phyloP scores from a whole-genome alignment of 164 flowering plant genomes.

The Cinnamomum chago region DNA sequence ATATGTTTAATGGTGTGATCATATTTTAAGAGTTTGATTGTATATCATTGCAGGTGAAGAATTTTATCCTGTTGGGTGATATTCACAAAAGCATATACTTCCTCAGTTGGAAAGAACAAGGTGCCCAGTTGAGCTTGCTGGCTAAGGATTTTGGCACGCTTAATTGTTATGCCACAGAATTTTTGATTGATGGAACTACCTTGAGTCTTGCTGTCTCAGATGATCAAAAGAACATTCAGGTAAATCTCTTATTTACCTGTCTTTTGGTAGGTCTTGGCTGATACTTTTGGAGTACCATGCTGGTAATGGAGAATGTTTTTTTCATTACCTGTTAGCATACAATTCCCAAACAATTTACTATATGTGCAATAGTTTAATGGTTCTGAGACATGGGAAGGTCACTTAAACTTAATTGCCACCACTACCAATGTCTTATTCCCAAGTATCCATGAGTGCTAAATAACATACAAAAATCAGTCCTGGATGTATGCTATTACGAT shows the following conservation, averaged over 20 bases:
- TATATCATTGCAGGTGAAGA: conserved; percentile 67
- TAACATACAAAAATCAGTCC: no score
- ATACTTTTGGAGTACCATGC: neutral
- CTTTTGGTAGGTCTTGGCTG: neutral
- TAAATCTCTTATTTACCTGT: conserved; percentile 7
- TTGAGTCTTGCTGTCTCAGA: conserved; percentile 88
- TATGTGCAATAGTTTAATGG: no score
- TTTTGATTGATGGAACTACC: conserved; percentile 91
- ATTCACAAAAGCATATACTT: conserved; percentile 95
- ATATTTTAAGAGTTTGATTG: neutral
- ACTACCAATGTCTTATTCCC: no score
- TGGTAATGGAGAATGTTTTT: neutral
- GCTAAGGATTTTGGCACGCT: conserved; percentile 95
- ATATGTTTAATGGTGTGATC: neutral
- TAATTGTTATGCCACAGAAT: conserved; percentile 91
- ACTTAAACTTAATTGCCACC: no score
- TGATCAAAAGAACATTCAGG: conserved; percentile 96
- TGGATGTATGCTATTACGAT: no score
- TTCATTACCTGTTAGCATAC: no score
- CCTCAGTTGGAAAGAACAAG: conserved; percentile 97
- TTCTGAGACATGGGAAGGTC: no score
- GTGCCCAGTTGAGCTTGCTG: conserved; percentile 77
- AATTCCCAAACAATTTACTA: no score
- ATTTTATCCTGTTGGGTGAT: conserved; percentile 90
- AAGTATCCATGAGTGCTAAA: no score